Evolutionary conservation across 768 basidiomycete species (phyloP).

Genomic region (Cystofilobasidium bisporidii): DNA sequence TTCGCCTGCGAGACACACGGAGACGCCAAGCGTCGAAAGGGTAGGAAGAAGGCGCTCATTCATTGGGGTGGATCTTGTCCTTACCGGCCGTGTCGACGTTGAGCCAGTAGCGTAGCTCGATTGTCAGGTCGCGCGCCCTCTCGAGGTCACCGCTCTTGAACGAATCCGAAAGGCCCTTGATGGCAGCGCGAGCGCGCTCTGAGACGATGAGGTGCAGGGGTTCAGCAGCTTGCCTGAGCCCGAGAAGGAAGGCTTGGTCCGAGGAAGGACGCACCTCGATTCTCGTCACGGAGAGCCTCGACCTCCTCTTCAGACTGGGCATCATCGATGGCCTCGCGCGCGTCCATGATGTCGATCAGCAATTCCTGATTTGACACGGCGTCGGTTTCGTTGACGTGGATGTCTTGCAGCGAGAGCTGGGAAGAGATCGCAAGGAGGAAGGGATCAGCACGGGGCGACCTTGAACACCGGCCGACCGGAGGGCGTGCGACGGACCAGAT

Average conservation of each 20-base stretch:
- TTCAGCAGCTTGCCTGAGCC: too few relatives aligned
- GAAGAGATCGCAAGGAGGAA: not conserved
- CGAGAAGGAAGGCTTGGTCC: too few relatives aligned
- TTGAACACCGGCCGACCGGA: not conserved
- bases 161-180: conserved; percentile 46
- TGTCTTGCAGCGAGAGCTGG: conserved; percentile 51
- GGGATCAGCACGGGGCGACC: not conserved
- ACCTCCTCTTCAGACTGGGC: conserved; percentile 49
- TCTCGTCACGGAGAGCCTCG: conserved; percentile 48
- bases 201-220: conserved; percentile 10
- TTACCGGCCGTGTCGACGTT: conserved; percentile 40
- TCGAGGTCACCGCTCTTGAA: conserved; percentile 52
- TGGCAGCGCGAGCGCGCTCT: conserved; percentile 51
- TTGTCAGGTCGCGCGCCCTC: conserved; percentile 50
- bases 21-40: too few relatives aligned
- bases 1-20: too few relatives aligned
- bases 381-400: conserved; percentile 58
- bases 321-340: conserved; percentile 64
- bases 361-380: conserved; percentile 60
- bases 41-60: not conserved
- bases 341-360: conserved; percentile 68
- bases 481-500: conserved; percentile 47
- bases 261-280: conserved; percentile 49
- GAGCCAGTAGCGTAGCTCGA: conserved; percentile 62
- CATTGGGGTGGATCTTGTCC: conserved; percentile 30